Conservation (phyloP, 2,329 filamentous ascomycete species). For the Phoma sp. region DNA sequence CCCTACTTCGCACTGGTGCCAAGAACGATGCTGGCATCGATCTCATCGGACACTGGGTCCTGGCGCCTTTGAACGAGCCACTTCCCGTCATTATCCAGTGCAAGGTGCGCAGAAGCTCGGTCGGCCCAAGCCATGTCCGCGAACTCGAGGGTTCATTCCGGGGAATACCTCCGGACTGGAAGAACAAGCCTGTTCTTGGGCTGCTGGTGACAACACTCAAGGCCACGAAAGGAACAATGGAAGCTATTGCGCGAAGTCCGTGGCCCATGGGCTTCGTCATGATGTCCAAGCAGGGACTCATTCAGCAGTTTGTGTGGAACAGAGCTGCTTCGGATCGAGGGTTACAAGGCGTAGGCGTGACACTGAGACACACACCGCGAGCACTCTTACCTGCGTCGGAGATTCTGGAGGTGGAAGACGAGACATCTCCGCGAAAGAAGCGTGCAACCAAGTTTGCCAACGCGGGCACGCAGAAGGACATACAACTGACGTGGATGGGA, state of each 20-base stretch:
- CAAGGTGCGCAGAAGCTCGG: slow-evolving; percentile 64
- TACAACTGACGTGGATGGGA: slow-evolving; percentile 49
- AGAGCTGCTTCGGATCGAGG: slow-evolving; percentile 66
- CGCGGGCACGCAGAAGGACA: slow-evolving; percentile 39
- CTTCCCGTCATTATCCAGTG: slow-evolving; percentile 68
- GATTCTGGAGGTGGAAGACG: slow-evolving; percentile 14
- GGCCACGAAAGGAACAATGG: slow-evolving; percentile 80
- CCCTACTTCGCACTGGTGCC: slow-evolving; percentile 70
- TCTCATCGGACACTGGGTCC: slow-evolving; percentile 73
- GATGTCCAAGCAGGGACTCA: slow-evolving; percentile 63
- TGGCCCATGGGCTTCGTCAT: slow-evolving; percentile 77
- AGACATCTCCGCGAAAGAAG: slow-evolving; percentile 4
- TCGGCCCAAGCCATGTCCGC: slow-evolving; percentile 68
- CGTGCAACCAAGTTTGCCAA: slow-evolving; percentile 21
- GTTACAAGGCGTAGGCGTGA: slow-evolving; percentile 61
- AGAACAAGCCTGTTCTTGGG: slow-evolving; percentile 68
- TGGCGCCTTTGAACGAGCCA: slow-evolving; percentile 50
- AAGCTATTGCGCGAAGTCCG: slow-evolving; percentile 70
- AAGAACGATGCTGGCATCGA: slow-evolving; percentile 76
- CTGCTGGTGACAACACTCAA: slow-evolving; percentile 72
- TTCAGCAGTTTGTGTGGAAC: slow-evolving; percentile 80
- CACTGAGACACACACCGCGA: slow-evolving; percentile 39
- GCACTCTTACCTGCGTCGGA: slow-evolving; percentile 18
- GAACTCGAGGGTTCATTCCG: slow-evolving; percentile 82
- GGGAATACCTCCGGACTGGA: slow-evolving; percentile 77